Conservation (phyloP, 2,329 filamentous ascomycete species). For the Trichoderma guizhouense region DNA sequence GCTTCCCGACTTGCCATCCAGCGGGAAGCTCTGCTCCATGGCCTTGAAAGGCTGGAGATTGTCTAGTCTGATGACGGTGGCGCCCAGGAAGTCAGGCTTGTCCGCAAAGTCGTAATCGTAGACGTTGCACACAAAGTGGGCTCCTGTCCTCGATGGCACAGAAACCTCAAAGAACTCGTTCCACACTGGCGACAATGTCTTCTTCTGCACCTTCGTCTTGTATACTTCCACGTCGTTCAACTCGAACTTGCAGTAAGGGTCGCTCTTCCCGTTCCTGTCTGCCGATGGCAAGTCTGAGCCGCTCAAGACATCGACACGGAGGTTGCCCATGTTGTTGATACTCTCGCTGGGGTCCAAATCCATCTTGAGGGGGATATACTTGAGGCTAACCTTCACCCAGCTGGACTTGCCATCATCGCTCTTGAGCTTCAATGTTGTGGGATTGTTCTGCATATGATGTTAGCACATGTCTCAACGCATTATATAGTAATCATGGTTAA, state of each 20-base stretch:
- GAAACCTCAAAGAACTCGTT: conserved; percentile 91
- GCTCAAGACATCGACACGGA: conserved; percentile 90
- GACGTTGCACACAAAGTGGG: conserved; percentile 78
- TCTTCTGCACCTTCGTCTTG: conserved; percentile 96
- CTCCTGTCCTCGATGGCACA: conserved; percentile 77
- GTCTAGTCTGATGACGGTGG: conserved; percentile 70
- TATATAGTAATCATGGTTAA: background rate
- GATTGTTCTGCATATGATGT: conserved; percentile 65
- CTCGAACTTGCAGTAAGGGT: conserved; percentile 93
- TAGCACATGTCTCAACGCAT: background rate
- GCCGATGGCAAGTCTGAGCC: conserved; percentile 84
- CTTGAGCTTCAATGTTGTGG: conserved; percentile 75
- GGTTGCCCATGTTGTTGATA: conserved; percentile 97
- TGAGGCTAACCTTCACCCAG: conserved; percentile 85
- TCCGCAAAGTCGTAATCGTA: conserved; percentile 98
- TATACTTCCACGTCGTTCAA: conserved; percentile 85
- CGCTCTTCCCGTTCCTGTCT: conserved; percentile 93
- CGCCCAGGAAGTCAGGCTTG: conserved; percentile 87
- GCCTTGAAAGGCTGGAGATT: conserved; percentile 80
- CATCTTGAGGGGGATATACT: conserved; percentile 95
- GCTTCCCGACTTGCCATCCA: conserved; percentile 87
- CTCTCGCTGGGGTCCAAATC: conserved; percentile 88
- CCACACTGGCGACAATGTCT: conserved; percentile 91
- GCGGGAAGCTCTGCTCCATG: conserved; percentile 67
- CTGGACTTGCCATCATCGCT: conserved; percentile 72